These are phyloP conservation scores for Fusarium caatingaense DNA, from an alignment of 2,329 filamentous ascomycete species.

Conservation along the genomic window DNA sequence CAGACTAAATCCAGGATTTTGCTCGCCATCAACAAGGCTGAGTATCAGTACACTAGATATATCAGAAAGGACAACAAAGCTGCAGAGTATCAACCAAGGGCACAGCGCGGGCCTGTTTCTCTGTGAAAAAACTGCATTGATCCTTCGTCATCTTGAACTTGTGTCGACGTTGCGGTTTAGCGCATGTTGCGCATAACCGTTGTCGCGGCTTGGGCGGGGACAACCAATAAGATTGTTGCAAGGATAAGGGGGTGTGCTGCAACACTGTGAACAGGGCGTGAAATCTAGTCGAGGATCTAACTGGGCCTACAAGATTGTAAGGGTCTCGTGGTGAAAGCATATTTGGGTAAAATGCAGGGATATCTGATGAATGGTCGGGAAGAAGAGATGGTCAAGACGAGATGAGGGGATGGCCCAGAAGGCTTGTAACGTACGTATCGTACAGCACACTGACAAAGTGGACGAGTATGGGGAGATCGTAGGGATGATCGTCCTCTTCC, in stretches of 20 bases:
- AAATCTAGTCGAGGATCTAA: constrained; percentile 18
- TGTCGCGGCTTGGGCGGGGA: constrained; percentile 54
- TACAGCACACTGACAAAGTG: constrained; percentile 16
- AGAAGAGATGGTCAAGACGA: constrained; percentile 35
- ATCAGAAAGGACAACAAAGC: constrained; percentile 12
- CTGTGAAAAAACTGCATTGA: constrained; percentile 55
- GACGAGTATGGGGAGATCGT: constrained; percentile 40
- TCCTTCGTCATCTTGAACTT: constrained; percentile 58
- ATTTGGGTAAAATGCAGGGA: constrained; percentile 34
- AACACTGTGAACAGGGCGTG: constrained; percentile 25
- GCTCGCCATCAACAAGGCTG: constrained; percentile 25
- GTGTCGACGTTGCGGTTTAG: constrained; percentile 61
- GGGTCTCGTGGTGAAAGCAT: constrained; percentile 35
- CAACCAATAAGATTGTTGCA: constrained; percentile 54
- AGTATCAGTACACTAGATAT: not conserved
- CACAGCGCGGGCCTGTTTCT: constrained; percentile 48
- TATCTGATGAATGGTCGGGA: constrained; percentile 23
- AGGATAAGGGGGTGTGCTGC: constrained; percentile 44
- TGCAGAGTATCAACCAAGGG: constrained; percentile 28
- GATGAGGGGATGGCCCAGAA: constrained; percentile 32
- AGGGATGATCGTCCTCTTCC: constrained; percentile 44
- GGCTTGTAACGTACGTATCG: constrained; percentile 7
- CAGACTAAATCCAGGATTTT: constrained; percentile 7
- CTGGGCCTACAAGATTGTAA: constrained; percentile 26
- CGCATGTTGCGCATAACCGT: constrained; percentile 67